Conservation (phyloP, 305 asterid species). For the Petunia hybrid region DNA sequence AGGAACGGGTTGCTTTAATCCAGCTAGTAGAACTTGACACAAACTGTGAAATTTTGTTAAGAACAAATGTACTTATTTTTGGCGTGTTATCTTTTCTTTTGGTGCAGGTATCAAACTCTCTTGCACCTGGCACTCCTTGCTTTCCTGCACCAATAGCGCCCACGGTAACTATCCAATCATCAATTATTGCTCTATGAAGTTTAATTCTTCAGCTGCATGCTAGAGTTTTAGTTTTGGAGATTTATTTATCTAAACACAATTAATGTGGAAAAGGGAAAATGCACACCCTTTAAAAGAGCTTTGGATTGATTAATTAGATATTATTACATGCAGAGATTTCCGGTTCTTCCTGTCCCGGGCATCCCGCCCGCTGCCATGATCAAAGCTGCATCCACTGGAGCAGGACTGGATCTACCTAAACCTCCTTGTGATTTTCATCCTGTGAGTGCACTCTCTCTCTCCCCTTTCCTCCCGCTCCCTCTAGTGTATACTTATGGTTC, state of each 20-base stretch:
- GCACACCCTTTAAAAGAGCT: not conserved
- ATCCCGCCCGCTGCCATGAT: slow-evolving; percentile 47
- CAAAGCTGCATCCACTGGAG: slow-evolving; percentile 40
- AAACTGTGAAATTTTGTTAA: no score
- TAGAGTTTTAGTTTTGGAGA: no score
- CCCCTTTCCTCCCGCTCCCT: not conserved
- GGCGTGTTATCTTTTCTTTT: not conserved
- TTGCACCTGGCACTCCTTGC: slow-evolving; percentile 43
- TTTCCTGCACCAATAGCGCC: slow-evolving; percentile 51
- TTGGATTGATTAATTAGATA: not conserved
- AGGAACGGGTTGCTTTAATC: no score
- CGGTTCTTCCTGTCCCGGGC: slow-evolving; percentile 50
- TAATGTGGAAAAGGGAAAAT: not conserved
- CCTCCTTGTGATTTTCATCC: slow-evolving; percentile 63
- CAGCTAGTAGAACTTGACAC: no score
- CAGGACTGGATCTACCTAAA: slow-evolving; percentile 43
- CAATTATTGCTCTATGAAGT: not conserved
- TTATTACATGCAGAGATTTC: slow-evolving; percentile 52
- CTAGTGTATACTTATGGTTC: not conserved
- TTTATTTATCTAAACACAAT: not conserved
- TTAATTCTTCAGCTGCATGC: not conserved
- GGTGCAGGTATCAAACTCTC: not conserved
- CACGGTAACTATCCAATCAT: slow-evolving; percentile 43
- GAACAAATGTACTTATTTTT: no score
- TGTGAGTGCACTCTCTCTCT: slow-evolving; percentile 43